Conservation (phyloP, 495 filamentous ascomycete species). For the Penicillium robsamsonii region DNA sequence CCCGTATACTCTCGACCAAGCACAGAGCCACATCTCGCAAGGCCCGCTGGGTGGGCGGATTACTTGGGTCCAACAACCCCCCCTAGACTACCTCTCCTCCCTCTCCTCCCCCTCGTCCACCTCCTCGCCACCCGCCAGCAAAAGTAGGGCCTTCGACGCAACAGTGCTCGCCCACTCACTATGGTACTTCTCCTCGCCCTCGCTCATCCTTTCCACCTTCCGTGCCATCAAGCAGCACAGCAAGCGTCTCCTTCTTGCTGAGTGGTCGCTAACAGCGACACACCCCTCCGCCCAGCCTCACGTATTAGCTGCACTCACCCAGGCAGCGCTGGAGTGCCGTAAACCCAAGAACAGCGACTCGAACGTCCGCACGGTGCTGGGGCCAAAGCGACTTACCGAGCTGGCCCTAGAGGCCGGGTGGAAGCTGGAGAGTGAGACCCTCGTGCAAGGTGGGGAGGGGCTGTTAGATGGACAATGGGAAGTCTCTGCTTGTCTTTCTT, state of each 20-base stretch:
- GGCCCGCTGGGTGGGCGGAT: conserved; percentile 38
- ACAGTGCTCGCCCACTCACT: conserved; percentile 49
- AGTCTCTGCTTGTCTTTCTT: conserved; percentile 31
- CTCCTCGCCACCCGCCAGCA: neutral
- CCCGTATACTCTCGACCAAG: conserved; percentile 36
- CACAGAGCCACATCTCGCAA: conserved; percentile 34
- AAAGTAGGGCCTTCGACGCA: conserved; percentile 36
- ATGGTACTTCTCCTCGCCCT: conserved; percentile 46
- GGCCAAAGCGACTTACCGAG: conserved; percentile 31
- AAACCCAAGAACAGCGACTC: conserved; percentile 23
- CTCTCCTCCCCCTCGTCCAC: conserved; percentile 11
- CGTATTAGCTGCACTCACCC: conserved; percentile 25
- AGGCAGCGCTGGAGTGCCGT: conserved; percentile 25
- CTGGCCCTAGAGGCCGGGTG: conserved; percentile 25
- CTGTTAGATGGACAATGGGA: conserved; percentile 51
- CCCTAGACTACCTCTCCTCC: conserved; percentile 26
- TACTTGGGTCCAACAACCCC: conserved; percentile 36
- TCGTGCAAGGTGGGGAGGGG: conserved; percentile 29
- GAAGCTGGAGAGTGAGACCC: conserved; percentile 28
- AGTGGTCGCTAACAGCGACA: conserved; percentile 35
- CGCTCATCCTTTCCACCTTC: conserved; percentile 31
- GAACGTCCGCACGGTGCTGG: conserved; percentile 48
- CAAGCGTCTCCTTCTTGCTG: conserved; percentile 37
- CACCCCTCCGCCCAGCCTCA: conserved; percentile 25
- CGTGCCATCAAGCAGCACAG: conserved; percentile 30